These are phyloP conservation scores for Penstemon newberryi DNA, from an alignment of 257 asterid genomes.

Conservation along the genomic window DNA sequence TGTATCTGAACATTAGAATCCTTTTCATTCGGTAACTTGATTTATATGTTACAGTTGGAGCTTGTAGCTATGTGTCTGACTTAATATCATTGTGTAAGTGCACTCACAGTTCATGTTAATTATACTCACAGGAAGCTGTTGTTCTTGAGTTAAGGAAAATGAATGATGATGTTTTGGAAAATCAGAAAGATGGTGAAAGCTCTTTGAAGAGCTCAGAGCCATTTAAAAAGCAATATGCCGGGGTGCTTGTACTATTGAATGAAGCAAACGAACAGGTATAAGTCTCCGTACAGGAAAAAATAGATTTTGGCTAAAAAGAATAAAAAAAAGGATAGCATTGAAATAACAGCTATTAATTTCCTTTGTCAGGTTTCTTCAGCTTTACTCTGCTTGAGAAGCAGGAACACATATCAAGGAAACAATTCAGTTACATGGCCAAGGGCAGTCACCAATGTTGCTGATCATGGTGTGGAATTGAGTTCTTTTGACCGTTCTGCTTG, in stretches of 20 bases:
- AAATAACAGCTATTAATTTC: conserved; percentile 12
- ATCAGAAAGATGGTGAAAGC: conserved; percentile 45
- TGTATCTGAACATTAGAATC: background rate
- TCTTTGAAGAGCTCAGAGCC: conserved; percentile 73
- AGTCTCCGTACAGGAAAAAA: conserved; percentile 10
- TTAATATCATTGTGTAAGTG: background rate
- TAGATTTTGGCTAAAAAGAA: no score
- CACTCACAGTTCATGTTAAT: conserved; percentile 34
- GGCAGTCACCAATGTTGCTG: conserved; percentile 42
- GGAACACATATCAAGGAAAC: conserved; percentile 74
- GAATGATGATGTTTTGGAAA: conserved; percentile 72
- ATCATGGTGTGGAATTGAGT: conserved; percentile 21
- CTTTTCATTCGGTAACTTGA: background rate
- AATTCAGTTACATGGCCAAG: conserved; percentile 44
- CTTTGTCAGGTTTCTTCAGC: conserved; percentile 67
- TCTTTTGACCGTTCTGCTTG: conserved; percentile 38
- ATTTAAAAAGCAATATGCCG: conserved; percentile 84
- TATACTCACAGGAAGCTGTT: conserved; percentile 68
- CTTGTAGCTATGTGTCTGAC: conserved; percentile 14
- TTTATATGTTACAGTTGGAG: conserved; percentile 16
- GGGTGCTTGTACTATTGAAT: conserved; percentile 62
- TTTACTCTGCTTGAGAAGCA: conserved; percentile 61
- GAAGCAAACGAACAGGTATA: conserved; percentile 79
- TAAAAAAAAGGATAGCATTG: background rate
- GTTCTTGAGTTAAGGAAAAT: conserved; percentile 73